phyloP scores from a whole-genome alignment of 169 alveolate species.

The Eimeria praecox region DNA sequence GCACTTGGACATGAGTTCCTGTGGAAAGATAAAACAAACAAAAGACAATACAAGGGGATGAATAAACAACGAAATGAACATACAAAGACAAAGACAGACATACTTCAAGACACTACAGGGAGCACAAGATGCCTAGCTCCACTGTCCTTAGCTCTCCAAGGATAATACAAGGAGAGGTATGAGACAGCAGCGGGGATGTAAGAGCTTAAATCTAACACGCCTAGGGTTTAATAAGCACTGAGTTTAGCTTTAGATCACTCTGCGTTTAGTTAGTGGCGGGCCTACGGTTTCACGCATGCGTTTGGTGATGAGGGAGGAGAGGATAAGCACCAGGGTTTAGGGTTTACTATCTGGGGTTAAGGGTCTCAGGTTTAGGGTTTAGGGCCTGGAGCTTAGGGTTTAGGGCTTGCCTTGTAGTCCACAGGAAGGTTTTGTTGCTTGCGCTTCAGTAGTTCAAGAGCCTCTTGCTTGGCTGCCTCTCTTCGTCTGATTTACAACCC shows the following conservation, averaged over 20 bases:
- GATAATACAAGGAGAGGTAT: not conserved
- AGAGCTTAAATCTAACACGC: not conserved
- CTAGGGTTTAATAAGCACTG: not conserved
- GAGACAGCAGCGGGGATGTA: not conserved
- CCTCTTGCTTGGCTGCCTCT: conserved; percentile 53
- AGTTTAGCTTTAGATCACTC: not conserved
- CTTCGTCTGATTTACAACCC: conserved; percentile 33
- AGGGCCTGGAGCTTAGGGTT: not conserved
- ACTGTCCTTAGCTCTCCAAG: not conserved
- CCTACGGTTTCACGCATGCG: not conserved
- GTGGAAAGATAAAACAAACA: not conserved
- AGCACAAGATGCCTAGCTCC: not conserved
- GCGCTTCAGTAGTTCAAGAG: conserved; percentile 22
- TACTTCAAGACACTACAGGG: not conserved
- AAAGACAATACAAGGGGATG: not conserved
- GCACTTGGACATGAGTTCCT: conserved; percentile 79
- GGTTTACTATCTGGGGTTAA: not conserved
- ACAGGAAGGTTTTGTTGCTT: conserved; percentile 27
- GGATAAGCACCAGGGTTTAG: not conserved
- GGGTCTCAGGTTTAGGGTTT: not conserved
- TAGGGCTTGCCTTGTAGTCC: conserved; percentile 41
- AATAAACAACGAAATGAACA: not conserved
- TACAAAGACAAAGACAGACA: not conserved
- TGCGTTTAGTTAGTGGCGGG: not conserved
- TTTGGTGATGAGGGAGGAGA: not conserved